These are phyloP conservation scores for Crinitomyces ghanaensis DNA, from an alignment of 805 yeast species.

Conservation along the genomic window DNA sequence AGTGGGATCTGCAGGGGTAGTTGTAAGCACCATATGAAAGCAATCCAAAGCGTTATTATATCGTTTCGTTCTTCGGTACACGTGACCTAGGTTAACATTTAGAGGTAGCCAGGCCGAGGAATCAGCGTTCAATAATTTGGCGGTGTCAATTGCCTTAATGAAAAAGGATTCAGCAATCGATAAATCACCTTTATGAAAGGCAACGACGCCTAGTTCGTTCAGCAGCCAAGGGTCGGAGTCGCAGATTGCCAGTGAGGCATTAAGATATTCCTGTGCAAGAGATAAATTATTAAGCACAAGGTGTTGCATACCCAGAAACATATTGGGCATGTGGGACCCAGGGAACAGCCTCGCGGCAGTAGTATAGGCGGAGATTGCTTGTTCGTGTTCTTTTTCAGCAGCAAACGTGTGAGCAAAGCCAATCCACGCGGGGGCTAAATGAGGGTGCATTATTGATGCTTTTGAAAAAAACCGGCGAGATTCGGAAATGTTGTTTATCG, in stretches of 20 bases:
- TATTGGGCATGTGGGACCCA: conserved; percentile 70
- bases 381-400: conserved; percentile 97
- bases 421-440: conserved; percentile 92
- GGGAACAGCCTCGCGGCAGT: conserved; percentile 82
- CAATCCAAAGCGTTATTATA: conserved; percentile 58
- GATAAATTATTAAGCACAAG: conserved; percentile 73
- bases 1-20: conserved; percentile 61
- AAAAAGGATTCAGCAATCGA: conserved; percentile 59
- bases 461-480: conserved; percentile 83
- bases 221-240: conserved; percentile 76
- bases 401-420: conserved; percentile 98
- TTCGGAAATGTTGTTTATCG: conserved; percentile 60
- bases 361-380: conserved; percentile 93
- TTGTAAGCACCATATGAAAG: conserved; percentile 63
- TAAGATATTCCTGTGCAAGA: conserved; percentile 76
- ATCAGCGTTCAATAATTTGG: conserved; percentile 60
- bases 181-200: conserved; percentile 63
- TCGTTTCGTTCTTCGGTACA: conserved; percentile 55
- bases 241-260: conserved; percentile 65
- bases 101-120: conserved; percentile 78
- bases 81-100: conserved; percentile 80
- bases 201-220: conserved; percentile 89
- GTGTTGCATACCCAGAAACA: conserved; percentile 94
- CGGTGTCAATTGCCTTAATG: conserved; percentile 57
- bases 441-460: conserved; percentile 79